phyloP scores from a whole-genome alignment of 2,329 filamentous ascomycete genomes.

The Aspergillus neotritici region DNA sequence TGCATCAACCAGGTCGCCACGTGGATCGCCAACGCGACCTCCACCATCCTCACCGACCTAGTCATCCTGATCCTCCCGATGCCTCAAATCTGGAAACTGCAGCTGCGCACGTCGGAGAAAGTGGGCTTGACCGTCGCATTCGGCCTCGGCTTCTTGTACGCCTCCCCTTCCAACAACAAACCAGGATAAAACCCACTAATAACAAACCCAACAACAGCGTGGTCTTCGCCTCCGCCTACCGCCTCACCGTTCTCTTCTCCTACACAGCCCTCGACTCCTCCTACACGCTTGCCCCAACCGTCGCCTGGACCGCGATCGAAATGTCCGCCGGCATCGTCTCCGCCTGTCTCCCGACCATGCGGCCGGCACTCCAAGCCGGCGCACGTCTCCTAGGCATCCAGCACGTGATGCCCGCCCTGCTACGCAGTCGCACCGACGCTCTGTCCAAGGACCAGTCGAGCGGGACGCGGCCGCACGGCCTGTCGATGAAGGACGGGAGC shows the following conservation, averaged over 20 bases:
- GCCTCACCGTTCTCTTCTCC: slow-evolving; percentile 23
- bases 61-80: slow-evolving; percentile 21
- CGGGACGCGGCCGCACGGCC: slow-evolving; percentile 1
- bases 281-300: slow-evolving; percentile 24
- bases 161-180: background rate
- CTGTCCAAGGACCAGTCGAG: slow-evolving; percentile 2
- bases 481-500: background rate
- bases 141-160: slow-evolving; percentile 21
- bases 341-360: slow-evolving; percentile 23
- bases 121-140: slow-evolving; percentile 19
- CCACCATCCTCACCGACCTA: slow-evolving; percentile 23
- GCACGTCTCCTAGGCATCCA: slow-evolving; percentile 16
- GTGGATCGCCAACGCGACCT: slow-evolving; percentile 22
- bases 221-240: slow-evolving; percentile 24
- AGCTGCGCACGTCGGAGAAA: slow-evolving; percentile 19
- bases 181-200: background rate
- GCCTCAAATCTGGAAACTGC: slow-evolving; percentile 25
- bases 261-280: slow-evolving; percentile 19
- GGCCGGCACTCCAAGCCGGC: slow-evolving; percentile 19
- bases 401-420: slow-evolving; percentile 8
- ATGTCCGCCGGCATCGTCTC: slow-evolving; percentile 26
- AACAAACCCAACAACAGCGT: slow-evolving; percentile 10
- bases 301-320: slow-evolving; percentile 26
- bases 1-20: slow-evolving; percentile 26
- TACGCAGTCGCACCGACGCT: slow-evolving; percentile 8